These are phyloP conservation scores for Aspergillus pseudotamarii DNA, from an alignment of 2,329 filamentous ascomycete species.

Conservation along the genomic window DNA sequence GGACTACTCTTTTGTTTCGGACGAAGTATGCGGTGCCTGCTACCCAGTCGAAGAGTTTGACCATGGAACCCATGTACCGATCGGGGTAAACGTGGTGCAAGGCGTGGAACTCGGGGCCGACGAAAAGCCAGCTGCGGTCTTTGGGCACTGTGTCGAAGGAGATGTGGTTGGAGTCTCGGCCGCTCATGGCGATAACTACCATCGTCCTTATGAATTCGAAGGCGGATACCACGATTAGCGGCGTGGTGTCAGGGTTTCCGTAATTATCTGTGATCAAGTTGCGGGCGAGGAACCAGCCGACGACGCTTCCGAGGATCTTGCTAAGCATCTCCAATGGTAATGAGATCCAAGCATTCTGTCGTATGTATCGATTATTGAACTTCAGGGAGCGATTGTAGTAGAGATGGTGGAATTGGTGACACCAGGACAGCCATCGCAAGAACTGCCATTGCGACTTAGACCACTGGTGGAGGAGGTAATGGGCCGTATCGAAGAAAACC, in stretches of 20 bases:
- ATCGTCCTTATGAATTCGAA: constrained; percentile 7
- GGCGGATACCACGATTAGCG: background rate
- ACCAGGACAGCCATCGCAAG: constrained; percentile 17
- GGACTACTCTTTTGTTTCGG: constrained; percentile 14
- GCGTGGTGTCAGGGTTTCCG: background rate
- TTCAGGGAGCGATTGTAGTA: constrained; percentile 22
- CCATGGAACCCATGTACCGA: constrained; percentile 21
- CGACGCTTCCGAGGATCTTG: constrained; percentile 11
- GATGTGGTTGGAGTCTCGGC: constrained; percentile 23
- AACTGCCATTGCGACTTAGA: constrained; percentile 16
- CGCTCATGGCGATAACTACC: constrained; percentile 16
- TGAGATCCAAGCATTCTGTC: constrained; percentile 19
- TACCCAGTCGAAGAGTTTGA: constrained; percentile 24
- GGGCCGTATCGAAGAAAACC: constrained; percentile 23
- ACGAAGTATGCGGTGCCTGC: constrained; percentile 22
- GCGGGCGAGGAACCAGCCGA: constrained; percentile 15
- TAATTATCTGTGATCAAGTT: background rate
- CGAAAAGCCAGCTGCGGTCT: constrained; percentile 20
- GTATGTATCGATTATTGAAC: constrained; percentile 19
- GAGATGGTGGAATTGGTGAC: constrained; percentile 25
- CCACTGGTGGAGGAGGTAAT: constrained; percentile 21
- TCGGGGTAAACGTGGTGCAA: constrained; percentile 23
- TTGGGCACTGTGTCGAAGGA: constrained; percentile 19
- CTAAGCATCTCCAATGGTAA: constrained; percentile 20
- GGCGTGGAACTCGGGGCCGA: constrained; percentile 22